Conservation (phyloP, 805 yeast genomes). For the Ogataea wickerhamii region DNA sequence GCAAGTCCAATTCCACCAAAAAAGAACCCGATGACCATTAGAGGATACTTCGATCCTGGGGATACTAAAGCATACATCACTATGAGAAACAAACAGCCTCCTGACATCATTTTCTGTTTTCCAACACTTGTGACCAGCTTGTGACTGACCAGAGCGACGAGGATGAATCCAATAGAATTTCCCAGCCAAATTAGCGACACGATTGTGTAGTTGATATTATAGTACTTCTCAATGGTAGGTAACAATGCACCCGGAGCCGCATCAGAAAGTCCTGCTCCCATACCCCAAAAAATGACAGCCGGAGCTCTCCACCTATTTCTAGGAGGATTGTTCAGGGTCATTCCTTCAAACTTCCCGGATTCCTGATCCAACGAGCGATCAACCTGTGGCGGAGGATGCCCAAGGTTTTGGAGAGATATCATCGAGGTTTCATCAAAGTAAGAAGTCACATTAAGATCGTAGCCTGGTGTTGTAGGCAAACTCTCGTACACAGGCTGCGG, state of each 20-base stretch:
- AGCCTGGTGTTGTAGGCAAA: slow-evolving; percentile 40
- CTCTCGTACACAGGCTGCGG: slow-evolving; percentile 40
- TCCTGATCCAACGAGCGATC: slow-evolving; percentile 1
- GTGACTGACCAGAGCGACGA: slow-evolving; percentile 48
- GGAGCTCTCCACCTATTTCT: slow-evolving; percentile 40
- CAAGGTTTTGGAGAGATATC: slow-evolving; percentile 6
- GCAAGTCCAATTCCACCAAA: slow-evolving; percentile 60
- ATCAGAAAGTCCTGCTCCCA: slow-evolving; percentile 46
- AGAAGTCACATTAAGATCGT: slow-evolving; percentile 27
- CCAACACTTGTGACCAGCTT: slow-evolving; percentile 40
- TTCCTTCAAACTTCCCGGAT: slow-evolving; percentile 21
- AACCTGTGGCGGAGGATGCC: slow-evolving; percentile 20
- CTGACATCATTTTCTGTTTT: slow-evolving; percentile 35
- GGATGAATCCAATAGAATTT: slow-evolving; percentile 52
- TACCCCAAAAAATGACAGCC: slow-evolving; percentile 39
- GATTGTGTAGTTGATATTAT: slow-evolving; percentile 45
- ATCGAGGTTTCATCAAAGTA: slow-evolving; percentile 19
- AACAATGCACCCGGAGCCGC: slow-evolving; percentile 61
- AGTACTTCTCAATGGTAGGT: slow-evolving; percentile 49
- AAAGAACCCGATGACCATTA: slow-evolving; percentile 47
- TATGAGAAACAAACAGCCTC: slow-evolving; percentile 37
- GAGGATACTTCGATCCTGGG: slow-evolving; percentile 47
- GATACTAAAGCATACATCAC: slow-evolving; percentile 45
- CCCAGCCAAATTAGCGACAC: slow-evolving; percentile 58
- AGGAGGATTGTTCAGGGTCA: slow-evolving; percentile 43